Conservation (phyloP, 108 stramenopile species). For the Stephanodiscus minutulus region DNA sequence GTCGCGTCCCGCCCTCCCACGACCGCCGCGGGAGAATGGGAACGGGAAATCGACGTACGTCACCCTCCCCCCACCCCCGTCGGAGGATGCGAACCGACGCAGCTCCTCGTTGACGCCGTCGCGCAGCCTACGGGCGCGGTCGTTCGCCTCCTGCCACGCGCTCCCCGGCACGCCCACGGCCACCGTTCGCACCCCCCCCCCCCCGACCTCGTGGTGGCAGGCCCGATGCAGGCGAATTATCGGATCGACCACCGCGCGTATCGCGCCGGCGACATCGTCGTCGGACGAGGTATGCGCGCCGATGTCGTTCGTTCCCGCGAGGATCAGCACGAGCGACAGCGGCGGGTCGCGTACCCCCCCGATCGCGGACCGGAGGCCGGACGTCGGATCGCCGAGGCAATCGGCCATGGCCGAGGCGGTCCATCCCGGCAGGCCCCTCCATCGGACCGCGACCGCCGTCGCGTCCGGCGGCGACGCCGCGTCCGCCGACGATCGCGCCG, state of each 20-base stretch:
- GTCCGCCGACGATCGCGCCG: neutral
- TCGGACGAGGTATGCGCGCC: slow-evolving; percentile 47
- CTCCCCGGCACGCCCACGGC: slow-evolving; percentile 73
- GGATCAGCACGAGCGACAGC: slow-evolving; percentile 54
- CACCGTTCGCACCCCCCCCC: slow-evolving; percentile 47
- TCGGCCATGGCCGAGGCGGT: slow-evolving; percentile 60
- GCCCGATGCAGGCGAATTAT: slow-evolving; percentile 45
- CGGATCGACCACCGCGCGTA: slow-evolving; percentile 8
- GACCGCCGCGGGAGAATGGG: slow-evolving; percentile 32
- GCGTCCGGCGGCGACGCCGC: neutral
- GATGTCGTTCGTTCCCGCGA: slow-evolving; percentile 79
- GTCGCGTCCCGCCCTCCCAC: neutral
- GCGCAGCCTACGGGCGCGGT: slow-evolving; percentile 36
- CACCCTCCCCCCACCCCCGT: slow-evolving; percentile 22
- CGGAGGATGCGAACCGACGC: slow-evolving; percentile 27
- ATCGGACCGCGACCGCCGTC: slow-evolving; percentile 44
- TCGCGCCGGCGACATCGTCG: neutral
- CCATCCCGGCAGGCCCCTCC: slow-evolving; percentile 74
- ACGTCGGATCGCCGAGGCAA: slow-evolving; percentile 28
- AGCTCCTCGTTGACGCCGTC: slow-evolving; percentile 51
- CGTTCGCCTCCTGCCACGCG: slow-evolving; percentile 55
- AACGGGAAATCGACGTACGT: slow-evolving; percentile 58
- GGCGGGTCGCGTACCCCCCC: slow-evolving; percentile 47
- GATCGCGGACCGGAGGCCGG: slow-evolving; percentile 45
- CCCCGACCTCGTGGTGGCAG: slow-evolving; percentile 22